Evolutionary conservation across 352 stramenopile genomes (phyloP).

Genomic region (Phytophthora uliginosa): DNA sequence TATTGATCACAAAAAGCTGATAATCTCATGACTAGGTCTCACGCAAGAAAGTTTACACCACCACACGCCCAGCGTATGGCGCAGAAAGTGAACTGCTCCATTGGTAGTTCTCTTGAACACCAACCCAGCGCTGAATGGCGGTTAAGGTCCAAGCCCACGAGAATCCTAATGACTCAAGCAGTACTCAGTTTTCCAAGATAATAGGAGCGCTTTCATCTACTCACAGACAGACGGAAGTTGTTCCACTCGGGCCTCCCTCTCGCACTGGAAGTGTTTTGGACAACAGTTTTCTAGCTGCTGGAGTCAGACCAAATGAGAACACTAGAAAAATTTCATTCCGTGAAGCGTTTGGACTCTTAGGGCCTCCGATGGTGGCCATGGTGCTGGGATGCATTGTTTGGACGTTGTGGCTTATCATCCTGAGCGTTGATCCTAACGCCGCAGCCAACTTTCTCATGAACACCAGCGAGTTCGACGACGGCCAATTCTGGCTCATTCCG

Average conservation of each 20-base stretch:
- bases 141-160: not conserved
- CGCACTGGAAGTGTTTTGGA: not conserved
- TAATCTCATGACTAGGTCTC: no score
- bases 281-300: not conserved
- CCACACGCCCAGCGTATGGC: no score
- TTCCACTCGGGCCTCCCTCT: not conserved
- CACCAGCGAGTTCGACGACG: constrained; percentile 32
- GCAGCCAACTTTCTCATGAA: constrained; percentile 42
- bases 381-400: constrained; percentile 21
- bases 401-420: constrained; percentile 34
- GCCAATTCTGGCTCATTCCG: constrained; percentile 39
- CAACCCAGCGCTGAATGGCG: not conserved
- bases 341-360: constrained; percentile 18
- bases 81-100: not conserved
- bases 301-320: not conserved
- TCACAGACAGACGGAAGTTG: constrained; percentile 6
- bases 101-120: not conserved
- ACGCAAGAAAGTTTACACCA: no score
- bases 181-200: not conserved
- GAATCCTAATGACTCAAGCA: not conserved
- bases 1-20: no score
- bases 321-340: constrained; percentile 10
- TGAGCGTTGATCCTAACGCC: constrained; percentile 35
- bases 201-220: not conserved
- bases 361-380: constrained; percentile 12